These are phyloP conservation scores for Peterozyma toletana DNA, from an alignment of 805 yeast genomes.

Conservation along the genomic window DNA sequence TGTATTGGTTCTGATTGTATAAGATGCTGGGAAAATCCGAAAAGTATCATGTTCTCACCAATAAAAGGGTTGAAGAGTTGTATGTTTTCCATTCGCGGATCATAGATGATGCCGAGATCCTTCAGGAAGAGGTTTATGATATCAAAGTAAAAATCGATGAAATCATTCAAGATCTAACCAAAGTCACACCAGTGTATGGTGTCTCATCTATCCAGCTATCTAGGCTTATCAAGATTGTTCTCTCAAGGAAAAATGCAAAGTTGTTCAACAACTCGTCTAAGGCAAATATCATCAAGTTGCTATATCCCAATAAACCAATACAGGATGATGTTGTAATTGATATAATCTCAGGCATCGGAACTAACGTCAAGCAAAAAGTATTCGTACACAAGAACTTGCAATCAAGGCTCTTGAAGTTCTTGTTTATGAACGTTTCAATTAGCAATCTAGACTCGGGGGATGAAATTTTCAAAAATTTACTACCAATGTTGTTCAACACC, in stretches of 20 bases:
- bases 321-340: slow-evolving; percentile 1
- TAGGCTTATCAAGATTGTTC: neutral
- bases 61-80: too few relatives aligned
- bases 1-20: too few relatives aligned
- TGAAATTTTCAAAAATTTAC: neutral
- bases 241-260: neutral
- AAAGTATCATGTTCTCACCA: too few relatives aligned
- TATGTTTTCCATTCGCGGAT: too few relatives aligned
- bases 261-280: slow-evolving; percentile 1
- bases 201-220: neutral
- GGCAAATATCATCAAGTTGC: neutral
- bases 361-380: neutral
- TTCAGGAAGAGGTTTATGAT: neutral
- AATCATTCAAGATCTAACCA: neutral
- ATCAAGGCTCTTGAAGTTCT: slow-evolving; percentile 2
- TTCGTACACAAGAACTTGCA: slow-evolving; percentile 6
- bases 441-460: neutral
- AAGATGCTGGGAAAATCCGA: too few relatives aligned
- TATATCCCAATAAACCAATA: slow-evolving; percentile 3
- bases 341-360: slow-evolving; percentile 4
- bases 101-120: neutral
- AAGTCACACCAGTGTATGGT: slow-evolving; percentile 1
- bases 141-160: neutral
- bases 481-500: slow-evolving; percentile 5
- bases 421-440: slow-evolving; percentile 6